Percentiles rank a stretch among this genome's conserved stretches.
Conservation (phyloP, 805 yeast genomes). For the fission yeast (Schizosaccharomyces pombe) region ASM294v3 CU329670.1:3493001-3493500, state of each 20-base stretch:
- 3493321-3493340: not conserved
- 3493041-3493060: not conserved
- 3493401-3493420: no score
- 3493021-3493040: no score
- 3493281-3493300: not conserved
- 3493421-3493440: no score
- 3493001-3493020: no score
- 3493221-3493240: not conserved
- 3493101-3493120: not conserved
- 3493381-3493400: not conserved
- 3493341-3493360: not conserved
- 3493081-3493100: not conserved
- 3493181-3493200: not conserved
- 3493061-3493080: not conserved
- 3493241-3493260: not conserved
- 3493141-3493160: conserved; percentile 1
- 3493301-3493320: not conserved
- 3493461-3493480: no score
- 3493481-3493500: no score
- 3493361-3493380: not conserved
- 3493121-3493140: not conserved
- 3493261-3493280: not conserved
- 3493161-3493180: not conserved
- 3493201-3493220: not conserved
- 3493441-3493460: no score